Evolutionary conservation across 2,329 filamentous ascomycete genomes (phyloP).

Genomic region (Amauroascus niger): DNA sequence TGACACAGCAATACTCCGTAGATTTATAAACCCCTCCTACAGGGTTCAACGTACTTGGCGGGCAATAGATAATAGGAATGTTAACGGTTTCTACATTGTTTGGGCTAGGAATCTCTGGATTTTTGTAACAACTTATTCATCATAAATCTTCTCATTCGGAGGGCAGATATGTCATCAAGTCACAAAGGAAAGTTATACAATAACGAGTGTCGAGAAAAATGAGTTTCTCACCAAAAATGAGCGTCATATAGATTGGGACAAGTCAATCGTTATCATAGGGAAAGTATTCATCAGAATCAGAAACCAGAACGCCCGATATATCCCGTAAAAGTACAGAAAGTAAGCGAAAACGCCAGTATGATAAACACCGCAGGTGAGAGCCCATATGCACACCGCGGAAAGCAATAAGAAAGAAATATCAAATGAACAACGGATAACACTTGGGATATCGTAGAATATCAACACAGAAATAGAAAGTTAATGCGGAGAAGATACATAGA

Average conservation of each 20-base stretch:
- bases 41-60: too few relatives aligned
- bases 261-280: neutral
- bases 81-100: neutral
- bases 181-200: neutral
- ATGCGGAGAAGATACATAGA: neutral
- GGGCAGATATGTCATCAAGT: neutral
- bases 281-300: neutral
- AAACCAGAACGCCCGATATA: neutral
- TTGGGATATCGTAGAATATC: constrained; percentile 1
- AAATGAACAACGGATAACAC: neutral
- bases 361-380: too few relatives aligned
- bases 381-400: too few relatives aligned
- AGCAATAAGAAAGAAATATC: too few relatives aligned
- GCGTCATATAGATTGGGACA: neutral
- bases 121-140: neutral
- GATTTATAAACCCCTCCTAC: too few relatives aligned
- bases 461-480: neutral
- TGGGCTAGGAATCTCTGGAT: neutral
- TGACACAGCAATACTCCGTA: too few relatives aligned
- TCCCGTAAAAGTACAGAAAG: too few relatives aligned
- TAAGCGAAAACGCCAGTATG: neutral
- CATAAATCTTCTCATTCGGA: too few relatives aligned
- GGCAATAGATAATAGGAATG: too few relatives aligned
- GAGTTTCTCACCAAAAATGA: neutral
- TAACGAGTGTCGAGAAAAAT: neutral